A percentile compares a stretch with the other conserved stretches of the same genome.
phyloP scores from a whole-genome alignment of 2,329 filamentous ascomycete species.

The Magnaporthiopsis rhizophila region DNA sequence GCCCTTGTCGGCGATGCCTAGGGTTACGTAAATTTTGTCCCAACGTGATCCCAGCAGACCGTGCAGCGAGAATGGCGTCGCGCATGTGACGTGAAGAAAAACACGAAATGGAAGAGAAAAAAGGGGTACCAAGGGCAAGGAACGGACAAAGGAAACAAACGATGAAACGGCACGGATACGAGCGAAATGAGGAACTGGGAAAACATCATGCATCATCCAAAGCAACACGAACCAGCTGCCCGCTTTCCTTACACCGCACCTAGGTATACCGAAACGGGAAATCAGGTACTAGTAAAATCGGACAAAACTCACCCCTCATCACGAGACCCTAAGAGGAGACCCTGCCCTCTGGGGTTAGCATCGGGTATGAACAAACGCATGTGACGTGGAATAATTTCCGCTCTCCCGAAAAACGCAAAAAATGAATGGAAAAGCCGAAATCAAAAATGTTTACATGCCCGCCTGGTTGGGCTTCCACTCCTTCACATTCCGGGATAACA shows the following conservation, averaged over 20 bases:
- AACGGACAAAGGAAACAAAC: too few relatives aligned
- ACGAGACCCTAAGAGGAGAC: not conserved
- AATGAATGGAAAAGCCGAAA: not conserved
- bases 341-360: not conserved
- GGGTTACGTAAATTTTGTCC: not conserved
- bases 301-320: not conserved
- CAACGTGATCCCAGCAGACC: not conserved
- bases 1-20: not conserved
- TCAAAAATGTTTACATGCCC: not conserved
- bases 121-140: not conserved
- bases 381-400: not conserved
- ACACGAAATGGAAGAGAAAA: not conserved
- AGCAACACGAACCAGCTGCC: not conserved
- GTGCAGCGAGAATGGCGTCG: not conserved
- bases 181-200: not conserved
- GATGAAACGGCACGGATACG: not conserved
- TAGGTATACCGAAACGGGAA: not conserved
- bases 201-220: not conserved
- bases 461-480: not conserved
- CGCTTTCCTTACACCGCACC: not conserved
- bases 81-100: not conserved
- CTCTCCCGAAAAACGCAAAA: not conserved
- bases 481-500: not conserved
- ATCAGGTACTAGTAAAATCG: too few relatives aligned
- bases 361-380: not conserved